These are phyloP conservation scores for Parathielavia hyrcaniae DNA, from an alignment of 495 filamentous ascomycete species.

Conservation along the genomic window DNA sequence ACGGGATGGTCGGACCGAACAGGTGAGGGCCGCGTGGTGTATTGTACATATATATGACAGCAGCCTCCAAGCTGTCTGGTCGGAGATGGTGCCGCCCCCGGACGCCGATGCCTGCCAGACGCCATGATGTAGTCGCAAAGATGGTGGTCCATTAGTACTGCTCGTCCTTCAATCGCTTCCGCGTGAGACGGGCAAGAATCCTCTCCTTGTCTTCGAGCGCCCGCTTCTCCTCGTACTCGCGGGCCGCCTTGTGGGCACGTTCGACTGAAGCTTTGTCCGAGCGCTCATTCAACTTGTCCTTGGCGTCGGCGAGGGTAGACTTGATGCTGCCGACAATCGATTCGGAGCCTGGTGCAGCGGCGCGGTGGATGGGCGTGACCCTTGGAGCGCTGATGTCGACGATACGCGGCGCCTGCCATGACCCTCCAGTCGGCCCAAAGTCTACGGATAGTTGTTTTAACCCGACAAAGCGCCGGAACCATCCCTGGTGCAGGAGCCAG, in stretches of 20 bases:
- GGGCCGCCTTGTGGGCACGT: slow-evolving; percentile 27
- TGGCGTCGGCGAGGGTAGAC: slow-evolving; percentile 25
- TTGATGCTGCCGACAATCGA: slow-evolving; percentile 24
- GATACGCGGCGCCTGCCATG: slow-evolving; percentile 30
- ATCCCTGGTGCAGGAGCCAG: slow-evolving; percentile 44
- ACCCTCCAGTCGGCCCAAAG: not conserved
- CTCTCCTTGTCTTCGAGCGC: slow-evolving; percentile 41
- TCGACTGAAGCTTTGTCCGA: slow-evolving; percentile 19
- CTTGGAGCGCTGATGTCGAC: slow-evolving; percentile 24
- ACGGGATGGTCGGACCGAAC: not conserved
- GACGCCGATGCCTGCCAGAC: slow-evolving; percentile 8
- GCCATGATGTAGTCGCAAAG: not conserved
- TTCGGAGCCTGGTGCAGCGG: slow-evolving; percentile 10
- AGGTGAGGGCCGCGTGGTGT: not conserved
- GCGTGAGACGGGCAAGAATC: slow-evolving; percentile 30
- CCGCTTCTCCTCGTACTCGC: slow-evolving; percentile 45
- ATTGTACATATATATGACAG: slow-evolving; percentile 8
- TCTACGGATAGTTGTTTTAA: slow-evolving; percentile 41
- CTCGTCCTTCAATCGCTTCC: slow-evolving; percentile 17
- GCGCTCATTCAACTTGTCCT: slow-evolving; percentile 36
- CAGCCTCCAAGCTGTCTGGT: not conserved
- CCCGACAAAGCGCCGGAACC: slow-evolving; percentile 46
- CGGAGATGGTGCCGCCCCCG: not conserved
- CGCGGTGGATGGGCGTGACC: not conserved
- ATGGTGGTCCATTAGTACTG: slow-evolving; percentile 8